Base-by-base conservation (phyloP, 225 moss, liverwort and hornwort species). In the Thuidium tamariscinum region DNA sequence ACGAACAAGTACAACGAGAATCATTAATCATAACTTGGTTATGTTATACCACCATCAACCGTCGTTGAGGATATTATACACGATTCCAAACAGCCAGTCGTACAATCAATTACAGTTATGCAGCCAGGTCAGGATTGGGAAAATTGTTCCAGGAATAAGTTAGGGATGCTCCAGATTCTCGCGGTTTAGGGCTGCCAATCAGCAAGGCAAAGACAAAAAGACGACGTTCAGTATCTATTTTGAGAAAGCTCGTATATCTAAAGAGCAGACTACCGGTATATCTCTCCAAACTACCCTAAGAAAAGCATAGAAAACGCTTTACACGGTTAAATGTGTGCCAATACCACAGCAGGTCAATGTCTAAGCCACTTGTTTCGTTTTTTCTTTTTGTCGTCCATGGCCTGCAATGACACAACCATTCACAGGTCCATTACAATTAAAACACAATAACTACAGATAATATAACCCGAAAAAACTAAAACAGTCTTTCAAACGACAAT, bases 371-470 rank as follows among this genome's bases (percentile, higher is more conserved):
- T 94, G 80, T 91, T 89, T 83, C 93, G 81, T 76, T 77, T 91
- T 86, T 94, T 92, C 86, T 92, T 93, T 44, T 92, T 92, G 60
- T 93, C 92, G 70, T 93, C 93, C 85, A 92, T 89, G 77, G 93
- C 93, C 93, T 93, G 81, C 85, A 90, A 78, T 44, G 51, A 59
- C 59, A 78, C 34, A 71, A 71, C 42, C 29, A 88, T 73, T 39
- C 8, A 44, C 80, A 84, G 41, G 42, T 51, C 15, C 61, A 60
- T 60, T 68, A 44, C 25, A 79, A n/a, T 61, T 22, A 39, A 15
- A 41, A 30, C 64, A 83, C 46, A 37, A 48, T 26, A 70, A 57
- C 21, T 84, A 25, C 39, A 74, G 65, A 37, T 30, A 64, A 71
- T 56, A 69, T n/a, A 72, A 56, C 8, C 34, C 17, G 6, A 22